Evolutionary conservation across 2,329 filamentous ascomycete species (phyloP).

Genomic region (Septoria linicola): DNA sequence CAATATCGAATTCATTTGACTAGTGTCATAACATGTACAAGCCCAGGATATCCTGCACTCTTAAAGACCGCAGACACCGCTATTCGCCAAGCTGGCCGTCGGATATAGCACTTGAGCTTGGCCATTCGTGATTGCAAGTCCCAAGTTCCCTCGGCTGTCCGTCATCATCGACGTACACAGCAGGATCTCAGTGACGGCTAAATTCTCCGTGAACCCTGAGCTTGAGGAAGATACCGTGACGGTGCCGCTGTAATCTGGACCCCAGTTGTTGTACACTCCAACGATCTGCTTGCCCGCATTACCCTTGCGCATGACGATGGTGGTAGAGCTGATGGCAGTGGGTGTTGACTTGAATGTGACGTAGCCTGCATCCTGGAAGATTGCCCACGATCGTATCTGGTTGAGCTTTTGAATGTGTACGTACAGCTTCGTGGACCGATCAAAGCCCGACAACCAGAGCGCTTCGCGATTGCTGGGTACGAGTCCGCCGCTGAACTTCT

Average conservation of each 20-base stretch:
- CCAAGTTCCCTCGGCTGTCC: conserved; percentile 46
- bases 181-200: conserved; percentile 42
- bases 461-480: conserved; percentile 41
- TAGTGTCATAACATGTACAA: too few species aligned
- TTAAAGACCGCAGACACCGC: conserved; percentile 26
- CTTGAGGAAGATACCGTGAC: conserved; percentile 33
- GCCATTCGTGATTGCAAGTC: conserved; percentile 16
- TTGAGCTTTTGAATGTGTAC: conserved; percentile 48
- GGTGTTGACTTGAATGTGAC: conserved; percentile 41
- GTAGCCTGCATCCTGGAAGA: conserved; percentile 40
- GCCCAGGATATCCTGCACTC: too few species aligned
- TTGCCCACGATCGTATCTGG: conserved; percentile 48
- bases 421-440: conserved; percentile 41
- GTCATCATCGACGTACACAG: conserved; percentile 47
- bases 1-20: too few species aligned
- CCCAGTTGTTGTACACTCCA: conserved; percentile 33
- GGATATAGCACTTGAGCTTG: conserved; percentile 23
- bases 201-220: conserved; percentile 29
- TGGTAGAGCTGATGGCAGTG: conserved; percentile 41
- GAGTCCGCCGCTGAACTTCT: conserved; percentile 47
- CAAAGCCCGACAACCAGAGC: conserved; percentile 41
- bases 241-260: conserved; percentile 20
- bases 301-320: conserved; percentile 49
- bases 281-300: conserved; percentile 39
- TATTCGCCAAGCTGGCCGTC: conserved; percentile 15